Conservation (phyloP, 2,329 filamentous ascomycete genomes). For the Zalaria sp. region DNA sequence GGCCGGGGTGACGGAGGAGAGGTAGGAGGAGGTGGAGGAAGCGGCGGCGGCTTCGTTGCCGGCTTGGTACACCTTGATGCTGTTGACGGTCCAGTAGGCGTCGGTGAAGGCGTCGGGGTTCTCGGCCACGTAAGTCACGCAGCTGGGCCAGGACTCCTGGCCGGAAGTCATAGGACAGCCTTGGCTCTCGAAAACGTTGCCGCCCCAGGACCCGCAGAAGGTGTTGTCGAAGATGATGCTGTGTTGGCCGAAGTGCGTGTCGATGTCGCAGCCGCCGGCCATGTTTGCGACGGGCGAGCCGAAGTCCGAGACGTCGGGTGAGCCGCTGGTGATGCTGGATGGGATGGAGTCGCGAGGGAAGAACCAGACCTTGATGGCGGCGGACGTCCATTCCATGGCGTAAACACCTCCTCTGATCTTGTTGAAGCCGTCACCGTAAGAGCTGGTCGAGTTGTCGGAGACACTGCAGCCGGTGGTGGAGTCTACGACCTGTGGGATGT, state of each 20-base stretch:
- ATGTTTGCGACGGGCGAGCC: slow-evolving; percentile 47
- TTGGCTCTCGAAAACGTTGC: slow-evolving; percentile 5
- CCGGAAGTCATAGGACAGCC: slow-evolving; percentile 6
- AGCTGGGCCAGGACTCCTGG: slow-evolving; percentile 5
- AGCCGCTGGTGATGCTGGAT: slow-evolving; percentile 33
- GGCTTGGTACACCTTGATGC: slow-evolving; percentile 10
- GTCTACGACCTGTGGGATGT: slow-evolving; percentile 24
- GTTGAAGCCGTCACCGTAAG: slow-evolving; percentile 36
- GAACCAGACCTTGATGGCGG: slow-evolving; percentile 65
- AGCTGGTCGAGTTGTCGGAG: slow-evolving; percentile 14
- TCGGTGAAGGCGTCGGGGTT: slow-evolving; percentile 10
- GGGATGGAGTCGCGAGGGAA: slow-evolving; percentile 56
- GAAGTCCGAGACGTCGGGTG: slow-evolving; percentile 47
- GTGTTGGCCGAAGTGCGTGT: slow-evolving; percentile 19
- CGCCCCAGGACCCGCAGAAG: slow-evolving; percentile 18
- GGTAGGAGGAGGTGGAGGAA: slow-evolving; percentile 54
- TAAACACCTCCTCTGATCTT: slow-evolving; percentile 27
- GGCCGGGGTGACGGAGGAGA: too few species aligned
- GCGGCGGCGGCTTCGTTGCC: slow-evolving; percentile 45
- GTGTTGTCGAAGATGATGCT: slow-evolving; percentile 51
- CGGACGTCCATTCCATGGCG: slow-evolving; percentile 49
- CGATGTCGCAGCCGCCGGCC: slow-evolving; percentile 23
- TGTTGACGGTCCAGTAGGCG: slow-evolving; percentile 11
- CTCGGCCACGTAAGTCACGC: slow-evolving; percentile 9
- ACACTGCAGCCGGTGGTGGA: slow-evolving; percentile 21